Percentiles rank a stretch among this genome's conserved stretches.
These are phyloP conservation scores for Phytophthora uliginosa DNA, from an alignment of 352 stramenopile species.

Conservation along the genomic window DNA sequence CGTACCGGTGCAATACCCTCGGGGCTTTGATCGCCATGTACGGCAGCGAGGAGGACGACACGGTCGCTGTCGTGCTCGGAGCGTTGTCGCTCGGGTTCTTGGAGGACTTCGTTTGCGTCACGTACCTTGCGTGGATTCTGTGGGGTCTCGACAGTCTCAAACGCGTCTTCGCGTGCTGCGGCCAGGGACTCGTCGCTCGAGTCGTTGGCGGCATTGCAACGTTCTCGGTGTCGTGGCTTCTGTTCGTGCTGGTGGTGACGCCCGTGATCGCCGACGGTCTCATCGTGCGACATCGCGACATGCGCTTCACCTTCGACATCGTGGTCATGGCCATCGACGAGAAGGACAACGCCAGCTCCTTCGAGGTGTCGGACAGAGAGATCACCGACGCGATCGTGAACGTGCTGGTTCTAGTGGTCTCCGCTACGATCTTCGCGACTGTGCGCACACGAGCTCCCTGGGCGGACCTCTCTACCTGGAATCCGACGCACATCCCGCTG, in stretches of 20 bases:
- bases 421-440: slow-evolving; percentile 8
- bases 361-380: slow-evolving; percentile 16
- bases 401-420: not conserved
- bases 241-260: slow-evolving; percentile 31
- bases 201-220: slow-evolving; percentile 1
- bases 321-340: slow-evolving; percentile 35
- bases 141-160: not conserved
- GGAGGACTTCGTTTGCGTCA: slow-evolving; percentile 4
- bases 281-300: slow-evolving; percentile 38
- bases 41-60: not conserved
- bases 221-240: slow-evolving; percentile 37
- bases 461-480: slow-evolving; percentile 7
- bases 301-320: slow-evolving; percentile 57
- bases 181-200: not conserved
- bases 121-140: slow-evolving; percentile 1
- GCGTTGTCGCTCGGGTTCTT: not conserved
- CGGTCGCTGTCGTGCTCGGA: not conserved
- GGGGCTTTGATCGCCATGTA: not conserved
- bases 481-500: slow-evolving; percentile 2
- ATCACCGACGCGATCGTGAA: slow-evolving; percentile 10
- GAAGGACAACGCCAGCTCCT: slow-evolving; percentile 21
- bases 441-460: slow-evolving; percentile 3
- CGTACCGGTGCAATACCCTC: not conserved
- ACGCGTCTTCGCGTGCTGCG: not conserved
- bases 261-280: slow-evolving; percentile 45